Evolutionary conservation across 257 asterid species (phyloP).

Genomic region (Solanum arcanum): DNA sequence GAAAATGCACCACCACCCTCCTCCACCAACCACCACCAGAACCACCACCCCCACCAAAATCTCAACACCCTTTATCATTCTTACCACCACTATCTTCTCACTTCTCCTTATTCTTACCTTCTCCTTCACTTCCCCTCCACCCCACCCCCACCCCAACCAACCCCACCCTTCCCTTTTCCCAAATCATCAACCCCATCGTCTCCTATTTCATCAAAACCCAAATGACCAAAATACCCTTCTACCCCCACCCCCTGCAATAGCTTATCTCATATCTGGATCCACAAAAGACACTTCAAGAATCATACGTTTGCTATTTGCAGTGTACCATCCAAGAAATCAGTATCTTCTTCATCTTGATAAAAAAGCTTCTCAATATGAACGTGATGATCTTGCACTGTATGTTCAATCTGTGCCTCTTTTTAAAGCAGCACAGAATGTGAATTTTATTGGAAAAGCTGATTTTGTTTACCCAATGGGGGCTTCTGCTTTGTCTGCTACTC

Average conservation of each 20-base stretch:
- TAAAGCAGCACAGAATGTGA: slow-evolving; percentile 67
- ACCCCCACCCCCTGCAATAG: slow-evolving; percentile 63
- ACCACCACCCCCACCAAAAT: slow-evolving; percentile 3
- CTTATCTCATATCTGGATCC: slow-evolving; percentile 79
- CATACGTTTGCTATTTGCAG: slow-evolving; percentile 49
- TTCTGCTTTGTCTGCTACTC: slow-evolving; percentile 52
- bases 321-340: slow-evolving; percentile 71
- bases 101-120: slow-evolving; percentile 39
- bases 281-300: slow-evolving; percentile 46
- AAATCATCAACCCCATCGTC: slow-evolving; percentile 33
- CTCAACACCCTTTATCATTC: slow-evolving; percentile 24
- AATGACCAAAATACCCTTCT: background rate
- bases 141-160: slow-evolving; percentile 33
- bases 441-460: slow-evolving; percentile 65
- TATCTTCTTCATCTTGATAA: slow-evolving; percentile 74
- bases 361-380: slow-evolving; percentile 45
- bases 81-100: slow-evolving; percentile 48
- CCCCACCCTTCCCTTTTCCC: slow-evolving; percentile 51
- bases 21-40: slow-evolving; percentile 13
- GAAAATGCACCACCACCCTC: slow-evolving; percentile 14
- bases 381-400: slow-evolving; percentile 45
- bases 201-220: slow-evolving; percentile 20
- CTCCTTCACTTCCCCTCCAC: slow-evolving; percentile 31
- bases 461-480: slow-evolving; percentile 53
- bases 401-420: slow-evolving; percentile 56